Evolutionary conservation across 371 early-diverging fungal species (phyloP), one percentile per base, ranked within the genome.

Genomic region (Nematocida ironsii): DNA sequence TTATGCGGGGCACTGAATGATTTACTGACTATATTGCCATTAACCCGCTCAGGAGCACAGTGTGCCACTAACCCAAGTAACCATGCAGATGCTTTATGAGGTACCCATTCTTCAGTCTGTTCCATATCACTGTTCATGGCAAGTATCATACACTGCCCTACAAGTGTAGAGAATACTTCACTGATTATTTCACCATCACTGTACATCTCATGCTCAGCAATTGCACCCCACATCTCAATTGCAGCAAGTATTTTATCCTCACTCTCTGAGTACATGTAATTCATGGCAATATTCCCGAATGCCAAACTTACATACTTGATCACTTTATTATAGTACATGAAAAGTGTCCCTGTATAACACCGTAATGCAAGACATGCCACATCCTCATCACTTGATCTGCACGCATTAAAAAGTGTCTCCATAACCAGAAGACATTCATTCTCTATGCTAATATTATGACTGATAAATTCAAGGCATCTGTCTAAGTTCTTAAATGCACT

Each of bases 21-120:
- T 33, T 70, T 67, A 4, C 62, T 45, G 5, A 73, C 57, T 27
- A 72, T 52, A n/a, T 75, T 64, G 9, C 42, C 58, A 9, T 81
- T 50, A 18, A 86, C 27, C 48, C 64, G 52, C 23, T 33, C 56
- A 4, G 68, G 71, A 13, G 58, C 60, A 40, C 55, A 44, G 5
- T 76, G 62, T 27, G 82, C 27, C 20, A 85, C 76, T 3, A 50
- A 47, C 44, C 74, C 47, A 52, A 87, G 69, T 39, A 78, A 78
- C n/a, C 82, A 74, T 2, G 85, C 55, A n/a, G 86, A 83, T 44
- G 86, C 86, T 52, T 85, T 86, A 69, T 86, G 85, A 0, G 78
- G 55, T 4, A 61, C 66, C 86, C 86, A 86, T 20, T 82, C 75
- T 3, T 72, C 80, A n/a, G 48, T 55, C 40, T 82, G 72, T 33